phyloP scores from a whole-genome alignment of 306 rosid genomes.

The Bauhinia variegata region DNA sequence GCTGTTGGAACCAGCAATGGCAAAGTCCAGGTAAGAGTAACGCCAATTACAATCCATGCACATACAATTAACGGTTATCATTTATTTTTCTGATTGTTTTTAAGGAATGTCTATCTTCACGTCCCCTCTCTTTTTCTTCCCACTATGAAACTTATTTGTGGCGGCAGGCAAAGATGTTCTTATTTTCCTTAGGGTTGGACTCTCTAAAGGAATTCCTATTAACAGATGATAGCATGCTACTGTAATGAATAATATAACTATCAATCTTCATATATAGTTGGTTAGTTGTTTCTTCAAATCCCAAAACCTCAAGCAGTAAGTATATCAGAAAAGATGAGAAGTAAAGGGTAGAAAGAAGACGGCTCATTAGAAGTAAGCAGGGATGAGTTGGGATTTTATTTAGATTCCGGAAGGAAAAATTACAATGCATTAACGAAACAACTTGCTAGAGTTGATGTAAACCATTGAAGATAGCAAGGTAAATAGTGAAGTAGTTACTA shows the following conservation, averaged over 20 bases:
- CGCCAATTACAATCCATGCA: slow-evolving; percentile 6
- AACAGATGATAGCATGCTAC: not conserved
- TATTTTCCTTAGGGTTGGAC: not conserved
- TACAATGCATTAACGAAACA: slow-evolving; percentile 9
- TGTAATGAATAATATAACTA: slow-evolving; percentile 3
- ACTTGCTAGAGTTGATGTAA: slow-evolving; percentile 12
- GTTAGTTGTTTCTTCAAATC: too few relatives aligned
- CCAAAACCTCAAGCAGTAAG: too few relatives aligned
- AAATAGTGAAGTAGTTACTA: too few relatives aligned
- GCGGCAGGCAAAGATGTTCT: not conserved
- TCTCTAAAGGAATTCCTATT: slow-evolving; percentile 12
- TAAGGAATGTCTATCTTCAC: not conserved
- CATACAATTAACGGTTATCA: not conserved
- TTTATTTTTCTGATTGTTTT: not conserved
- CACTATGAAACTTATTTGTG: not conserved
- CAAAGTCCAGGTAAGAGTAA: slow-evolving; percentile 78
- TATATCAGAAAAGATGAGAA: too few relatives aligned
- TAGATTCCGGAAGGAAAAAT: not conserved
- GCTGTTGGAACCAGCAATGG: slow-evolving; percentile 97
- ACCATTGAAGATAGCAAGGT: slow-evolving; percentile 3
- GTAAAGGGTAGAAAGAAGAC: too few relatives aligned
- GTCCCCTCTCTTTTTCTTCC: not conserved
- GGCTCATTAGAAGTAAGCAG: too few relatives aligned
- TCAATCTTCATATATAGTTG: slow-evolving; percentile 7
- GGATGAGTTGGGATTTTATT: not conserved